A percentile compares a stretch with the other conserved stretches of the same genome.
phyloP scores from a whole-genome alignment of 2,329 filamentous ascomycete genomes.

The Fusarium sp. region DNA sequence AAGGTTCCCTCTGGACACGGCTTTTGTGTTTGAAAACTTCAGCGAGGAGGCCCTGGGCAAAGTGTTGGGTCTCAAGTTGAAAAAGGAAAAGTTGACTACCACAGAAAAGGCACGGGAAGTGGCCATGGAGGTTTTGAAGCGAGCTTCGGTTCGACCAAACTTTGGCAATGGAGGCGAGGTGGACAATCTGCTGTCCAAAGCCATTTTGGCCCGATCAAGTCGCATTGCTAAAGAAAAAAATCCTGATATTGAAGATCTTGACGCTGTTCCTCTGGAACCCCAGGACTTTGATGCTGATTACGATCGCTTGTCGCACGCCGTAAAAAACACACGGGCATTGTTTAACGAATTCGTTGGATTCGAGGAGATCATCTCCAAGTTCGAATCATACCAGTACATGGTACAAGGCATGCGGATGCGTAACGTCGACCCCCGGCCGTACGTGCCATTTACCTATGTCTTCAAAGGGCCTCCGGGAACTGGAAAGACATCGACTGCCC shows the following conservation, averaged over 20 bases:
- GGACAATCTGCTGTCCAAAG: conserved; percentile 60
- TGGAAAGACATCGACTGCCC: conserved; percentile 77
- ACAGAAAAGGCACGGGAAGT: conserved; percentile 65
- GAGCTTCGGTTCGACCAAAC: conserved; percentile 72
- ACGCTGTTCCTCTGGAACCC: conserved; percentile 43
- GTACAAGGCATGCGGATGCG: conserved; percentile 62
- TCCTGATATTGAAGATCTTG: conserved; percentile 37
- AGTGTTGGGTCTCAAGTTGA: conserved; percentile 75
- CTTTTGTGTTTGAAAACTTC: conserved; percentile 78
- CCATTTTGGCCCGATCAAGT: conserved; percentile 40
- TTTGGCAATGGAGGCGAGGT: conserved; percentile 83
- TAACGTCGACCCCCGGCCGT: conserved; percentile 61
- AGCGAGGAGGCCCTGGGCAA: conserved; percentile 64
- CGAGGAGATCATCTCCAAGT: conserved; percentile 64
- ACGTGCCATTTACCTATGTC: conserved; percentile 73
- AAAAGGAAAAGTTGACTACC: conserved; percentile 63
- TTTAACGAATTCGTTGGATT: conserved; percentile 71
- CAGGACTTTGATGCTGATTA: conserved; percentile 69
- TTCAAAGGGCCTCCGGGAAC: conserved; percentile 74
- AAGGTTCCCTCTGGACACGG: conserved; percentile 72
- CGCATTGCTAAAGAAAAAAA: conserved; percentile 40
- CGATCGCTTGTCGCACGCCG: conserved; percentile 57
- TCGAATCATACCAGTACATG: conserved; percentile 67
- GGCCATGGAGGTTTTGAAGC: conserved; percentile 68
- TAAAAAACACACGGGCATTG: conserved; percentile 60